phyloP scores from a whole-genome alignment of 2,329 filamentous ascomycete genomes.

The Aspergillus caelatus region DNA sequence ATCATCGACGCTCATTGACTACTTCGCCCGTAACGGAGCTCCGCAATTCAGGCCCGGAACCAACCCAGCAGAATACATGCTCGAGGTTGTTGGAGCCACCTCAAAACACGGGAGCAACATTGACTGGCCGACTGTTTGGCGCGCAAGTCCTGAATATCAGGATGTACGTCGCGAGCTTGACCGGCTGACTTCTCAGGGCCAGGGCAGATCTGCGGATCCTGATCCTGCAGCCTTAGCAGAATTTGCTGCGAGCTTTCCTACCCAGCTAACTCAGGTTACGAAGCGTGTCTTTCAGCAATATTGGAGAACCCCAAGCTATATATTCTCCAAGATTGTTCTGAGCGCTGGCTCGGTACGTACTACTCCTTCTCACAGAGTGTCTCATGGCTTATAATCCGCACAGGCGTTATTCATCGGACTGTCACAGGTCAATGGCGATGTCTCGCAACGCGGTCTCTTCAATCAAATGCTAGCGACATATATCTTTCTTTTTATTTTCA shows the following conservation, averaged over 20 bases:
- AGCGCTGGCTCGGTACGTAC: too few species aligned
- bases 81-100: conserved; percentile 46
- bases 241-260: conserved; percentile 56
- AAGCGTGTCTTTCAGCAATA: conserved; percentile 80
- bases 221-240: too few species aligned
- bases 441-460: conserved; percentile 73
- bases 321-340: conserved; percentile 77
- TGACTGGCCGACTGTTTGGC: conserved; percentile 58
- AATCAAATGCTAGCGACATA: conserved; percentile 85
- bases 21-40: conserved; percentile 65
- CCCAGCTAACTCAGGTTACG: conserved; percentile 53
- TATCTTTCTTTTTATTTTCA: conserved; percentile 63
- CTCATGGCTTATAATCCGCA: too few species aligned
- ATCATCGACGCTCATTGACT: conserved; percentile 56
- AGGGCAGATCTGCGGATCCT: conserved; percentile 20
- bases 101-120: conserved; percentile 60
- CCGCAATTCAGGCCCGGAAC: conserved; percentile 57
- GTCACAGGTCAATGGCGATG: conserved; percentile 70
- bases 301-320: conserved; percentile 84
- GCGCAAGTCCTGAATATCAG: conserved; percentile 55
- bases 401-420: conserved; percentile 74
- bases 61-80: conserved; percentile 65
- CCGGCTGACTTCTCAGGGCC: conserved; percentile 44
- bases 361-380: too few species aligned
- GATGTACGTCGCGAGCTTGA: conserved; percentile 39